Base-by-base conservation (phyloP, 148 eudicot species). In the Heliosperma pusillum region DNA sequence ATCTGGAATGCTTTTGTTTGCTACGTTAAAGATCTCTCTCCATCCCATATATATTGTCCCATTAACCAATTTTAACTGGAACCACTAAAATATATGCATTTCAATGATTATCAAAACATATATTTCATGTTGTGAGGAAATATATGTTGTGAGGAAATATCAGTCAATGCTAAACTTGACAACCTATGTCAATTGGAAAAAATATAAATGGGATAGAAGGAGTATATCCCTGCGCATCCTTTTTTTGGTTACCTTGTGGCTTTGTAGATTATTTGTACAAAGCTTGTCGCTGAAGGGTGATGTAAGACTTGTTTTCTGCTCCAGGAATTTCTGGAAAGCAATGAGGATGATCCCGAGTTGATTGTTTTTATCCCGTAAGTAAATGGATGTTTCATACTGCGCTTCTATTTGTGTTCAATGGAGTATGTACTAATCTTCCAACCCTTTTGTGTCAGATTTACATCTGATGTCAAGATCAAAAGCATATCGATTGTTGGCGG, bases 401-500 rank as follows among this genome's bases (percentile, higher is more conserved):
- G 42, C 5, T 36, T 72, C 26, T 70, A 21, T 60, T 5, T 21
- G 25, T 30, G 25, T 52, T 24, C 26, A 30, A 62, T 50, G 67
- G 70, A 12, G 17, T 57, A 20, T 50, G 58, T 17, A 60, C 79
- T 73, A 44, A 59, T 45, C 69, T 19, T n/a, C 22, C 13, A 52
- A 57, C 21, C 63, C 72, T 69, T 68, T 58, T 67, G 16, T 76
- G 64, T 33, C 79, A 90, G 96, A 75, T 95, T 95, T 75, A 95
- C 97, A 52, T 90, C 97, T 73, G 99, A 95, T 88, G 97, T 95
- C 67, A 95, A 92, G 83, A 90, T 95, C 80, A 95, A 95, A 85
- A 89, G 99, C 90, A 92, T 95, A 77, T 90, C 99, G 22, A 75
- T 95, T 75, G 86, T 95, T 55, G 99, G 99, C 76, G 99, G 99